A percentile compares a stretch with the other conserved stretches of the same genome.
phyloP scores from a whole-genome alignment of 305 asterid species.

The Fraxinus angustifolia region DNA sequence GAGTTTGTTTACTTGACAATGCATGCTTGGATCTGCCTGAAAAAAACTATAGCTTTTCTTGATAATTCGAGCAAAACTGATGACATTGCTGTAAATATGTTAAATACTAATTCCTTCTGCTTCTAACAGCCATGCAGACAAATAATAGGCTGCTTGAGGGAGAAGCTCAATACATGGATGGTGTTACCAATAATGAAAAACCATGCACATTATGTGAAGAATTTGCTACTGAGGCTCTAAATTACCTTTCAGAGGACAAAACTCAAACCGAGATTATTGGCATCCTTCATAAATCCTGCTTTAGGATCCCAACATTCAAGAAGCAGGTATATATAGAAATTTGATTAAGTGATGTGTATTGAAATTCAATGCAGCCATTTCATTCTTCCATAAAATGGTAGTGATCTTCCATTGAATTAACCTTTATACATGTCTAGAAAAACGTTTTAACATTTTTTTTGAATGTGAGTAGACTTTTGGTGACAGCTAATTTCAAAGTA shows the following conservation, averaged over 20 bases:
- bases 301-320: conserved; percentile 57
- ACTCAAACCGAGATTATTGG: conserved; percentile 59
- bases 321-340: conserved; percentile 48
- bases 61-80: not conserved
- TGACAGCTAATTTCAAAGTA: conserved; percentile 3
- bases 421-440: too few species aligned
- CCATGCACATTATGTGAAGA: conserved; percentile 68
- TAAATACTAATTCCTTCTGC: conserved; percentile 21
- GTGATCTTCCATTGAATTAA: not conserved
- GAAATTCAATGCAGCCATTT: not conserved
- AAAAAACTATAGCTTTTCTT: not conserved
- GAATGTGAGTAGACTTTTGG: not conserved
- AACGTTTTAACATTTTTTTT: too few species aligned
- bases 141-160: conserved; percentile 27
- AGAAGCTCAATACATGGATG: conserved; percentile 36
- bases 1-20: not conserved
- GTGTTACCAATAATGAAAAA: conserved; percentile 33
- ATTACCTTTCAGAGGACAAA: conserved; percentile 57
- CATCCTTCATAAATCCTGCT: conserved; percentile 71
- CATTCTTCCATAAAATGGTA: not conserved
- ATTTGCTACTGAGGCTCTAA: conserved; percentile 58
- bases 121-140: conserved; percentile 39
- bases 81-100: not conserved
- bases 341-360: conserved; percentile 11
- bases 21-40: not conserved